A percentile compares a stretch with the other conserved stretches of the same genome.
These are phyloP conservation scores for Trametes sanguinea DNA, from an alignment of 768 basidiomycete species.

Conservation along the genomic window DNA sequence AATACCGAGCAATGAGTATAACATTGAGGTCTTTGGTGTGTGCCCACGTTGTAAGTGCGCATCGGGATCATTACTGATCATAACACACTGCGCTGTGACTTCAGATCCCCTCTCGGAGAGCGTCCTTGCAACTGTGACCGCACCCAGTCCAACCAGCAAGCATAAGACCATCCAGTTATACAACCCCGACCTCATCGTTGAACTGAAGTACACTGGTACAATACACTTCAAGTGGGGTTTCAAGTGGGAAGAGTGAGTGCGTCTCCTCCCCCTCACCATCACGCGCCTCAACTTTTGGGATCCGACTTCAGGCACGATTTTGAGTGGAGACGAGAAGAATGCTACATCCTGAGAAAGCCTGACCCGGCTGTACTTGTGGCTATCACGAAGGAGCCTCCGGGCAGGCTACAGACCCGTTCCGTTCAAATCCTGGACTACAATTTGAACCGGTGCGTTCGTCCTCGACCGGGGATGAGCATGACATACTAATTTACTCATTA, in stretches of 20 bases:
- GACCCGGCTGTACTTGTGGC: constrained; percentile 87
- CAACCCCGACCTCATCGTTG: constrained; percentile 71
- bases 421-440: constrained; percentile 87
- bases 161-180: constrained; percentile 72
- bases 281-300: not conserved
- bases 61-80: too few relatives aligned
- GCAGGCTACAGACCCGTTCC: constrained; percentile 60
- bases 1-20: constrained; percentile 54
- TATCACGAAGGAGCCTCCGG: constrained; percentile 73
- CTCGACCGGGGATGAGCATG: not conserved
- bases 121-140: constrained; percentile 66
- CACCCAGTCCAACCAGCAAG: constrained; percentile 67
- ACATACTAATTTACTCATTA: not conserved
- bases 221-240: constrained; percentile 78
- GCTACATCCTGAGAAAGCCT: constrained; percentile 80
- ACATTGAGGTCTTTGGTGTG: constrained; percentile 69
- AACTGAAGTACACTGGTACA: constrained; percentile 73
- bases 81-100: not conserved
- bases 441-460: constrained; percentile 60
- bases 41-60: not conserved
- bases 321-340: constrained; percentile 85
- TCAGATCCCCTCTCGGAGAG: constrained; percentile 74
- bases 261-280: not conserved
- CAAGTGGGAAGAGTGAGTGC: constrained; percentile 78
- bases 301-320: constrained; percentile 62